Conservation (phyloP, 805 yeast species). For the Ogataea siamensis region DNA sequence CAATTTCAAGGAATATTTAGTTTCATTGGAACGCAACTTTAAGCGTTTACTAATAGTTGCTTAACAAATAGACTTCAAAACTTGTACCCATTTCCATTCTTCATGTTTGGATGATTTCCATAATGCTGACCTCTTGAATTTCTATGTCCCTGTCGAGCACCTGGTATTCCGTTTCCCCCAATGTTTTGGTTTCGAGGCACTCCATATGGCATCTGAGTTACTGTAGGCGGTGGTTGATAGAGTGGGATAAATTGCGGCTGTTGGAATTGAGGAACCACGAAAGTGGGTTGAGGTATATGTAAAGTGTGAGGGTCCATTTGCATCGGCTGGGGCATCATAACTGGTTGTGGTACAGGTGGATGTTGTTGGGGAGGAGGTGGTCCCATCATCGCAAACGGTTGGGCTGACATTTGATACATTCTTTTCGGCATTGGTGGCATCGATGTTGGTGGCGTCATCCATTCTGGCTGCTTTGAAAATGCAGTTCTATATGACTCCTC, state of each 20-base stretch:
- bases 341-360: slow-evolving; percentile 19
- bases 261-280: slow-evolving; percentile 22
- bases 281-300: slow-evolving; percentile 20
- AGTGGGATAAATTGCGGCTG: slow-evolving; percentile 22
- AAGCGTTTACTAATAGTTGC: too few species aligned
- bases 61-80: not conserved
- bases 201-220: slow-evolving; percentile 21
- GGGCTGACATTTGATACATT: slow-evolving; percentile 22
- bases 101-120: slow-evolving; percentile 13
- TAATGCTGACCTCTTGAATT: slow-evolving; percentile 16
- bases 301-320: slow-evolving; percentile 20
- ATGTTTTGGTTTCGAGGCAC: slow-evolving; percentile 14
- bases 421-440: slow-evolving; percentile 22
- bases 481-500: slow-evolving; percentile 51
- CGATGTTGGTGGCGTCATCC: slow-evolving; percentile 22
- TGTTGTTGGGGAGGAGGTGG: slow-evolving; percentile 21
- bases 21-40: too few species aligned
- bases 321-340: slow-evolving; percentile 23
- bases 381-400: slow-evolving; percentile 24
- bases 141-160: slow-evolving; percentile 17
- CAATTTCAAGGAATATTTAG: too few species aligned
- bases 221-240: slow-evolving; percentile 20
- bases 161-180: slow-evolving; percentile 11
- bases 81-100: slow-evolving; percentile 11
- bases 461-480: slow-evolving; percentile 43